phyloP scores from a whole-genome alignment of 176 grass and related monocot genomes.

The Coix lacrymajobi region DNA sequence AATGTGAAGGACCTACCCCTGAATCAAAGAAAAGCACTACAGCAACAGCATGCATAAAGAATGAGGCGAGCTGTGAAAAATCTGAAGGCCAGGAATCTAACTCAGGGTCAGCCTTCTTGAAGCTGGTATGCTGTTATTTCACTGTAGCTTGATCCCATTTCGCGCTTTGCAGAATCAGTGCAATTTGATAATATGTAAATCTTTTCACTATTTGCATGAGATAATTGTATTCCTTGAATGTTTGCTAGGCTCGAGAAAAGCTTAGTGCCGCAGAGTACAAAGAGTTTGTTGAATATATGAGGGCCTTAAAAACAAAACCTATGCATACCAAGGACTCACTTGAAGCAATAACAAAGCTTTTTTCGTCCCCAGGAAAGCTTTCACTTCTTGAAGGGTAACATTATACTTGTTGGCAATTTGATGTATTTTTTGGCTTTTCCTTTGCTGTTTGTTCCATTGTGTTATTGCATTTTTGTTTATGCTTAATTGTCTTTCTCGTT shows the following conservation, averaged over 20 bases:
- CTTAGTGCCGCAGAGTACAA: constrained; percentile 62
- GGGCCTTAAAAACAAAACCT: constrained; percentile 79
- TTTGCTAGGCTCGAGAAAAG: constrained; percentile 69
- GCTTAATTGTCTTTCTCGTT: constrained; percentile 24
- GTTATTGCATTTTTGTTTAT: constrained; percentile 31
- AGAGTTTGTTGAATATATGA: constrained; percentile 89
- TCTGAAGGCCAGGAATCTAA: constrained; percentile 41
- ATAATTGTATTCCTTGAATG: constrained; percentile 9
- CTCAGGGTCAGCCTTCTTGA: constrained; percentile 63
- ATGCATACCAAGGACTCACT: constrained; percentile 58
- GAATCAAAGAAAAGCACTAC: constrained; percentile 12
- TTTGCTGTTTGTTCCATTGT: neutral
- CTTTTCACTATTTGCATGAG: neutral
- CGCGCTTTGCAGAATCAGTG: constrained; percentile 9
- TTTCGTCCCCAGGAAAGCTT: constrained; percentile 54
- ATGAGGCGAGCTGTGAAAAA: constrained; percentile 31
- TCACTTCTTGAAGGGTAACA: constrained; percentile 81
- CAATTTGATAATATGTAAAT: constrained; percentile 8
- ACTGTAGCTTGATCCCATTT: constrained; percentile 17
- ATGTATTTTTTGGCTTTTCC: constrained; percentile 1
- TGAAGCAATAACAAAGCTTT: constrained; percentile 83
- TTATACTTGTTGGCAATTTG: constrained; percentile 2
- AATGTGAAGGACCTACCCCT: constrained; percentile 22
- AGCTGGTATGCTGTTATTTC: constrained; percentile 46
- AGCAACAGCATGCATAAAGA: constrained; percentile 35